Evolutionary conservation across 2,329 filamentous ascomycete species (phyloP).

Genomic region (Juglanconis oblonga): DNA sequence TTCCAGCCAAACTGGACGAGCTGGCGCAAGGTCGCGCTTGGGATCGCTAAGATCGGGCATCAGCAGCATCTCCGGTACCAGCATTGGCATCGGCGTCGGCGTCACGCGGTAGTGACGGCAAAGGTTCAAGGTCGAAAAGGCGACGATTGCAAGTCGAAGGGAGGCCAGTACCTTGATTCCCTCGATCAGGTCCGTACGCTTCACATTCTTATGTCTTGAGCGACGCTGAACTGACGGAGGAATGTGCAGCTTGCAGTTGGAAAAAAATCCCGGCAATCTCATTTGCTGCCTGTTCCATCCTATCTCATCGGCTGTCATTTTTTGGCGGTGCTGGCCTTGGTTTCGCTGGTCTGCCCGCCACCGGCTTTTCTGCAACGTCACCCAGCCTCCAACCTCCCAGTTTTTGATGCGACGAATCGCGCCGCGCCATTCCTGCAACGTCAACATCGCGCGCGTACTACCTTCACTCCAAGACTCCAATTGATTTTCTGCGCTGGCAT

Average conservation of each 20-base stretch:
- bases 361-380: conserved; percentile 15
- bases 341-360: conserved; percentile 11
- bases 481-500: conserved; percentile 7
- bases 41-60: not conserved
- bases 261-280: too few species aligned
- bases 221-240: too few species aligned
- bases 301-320: not conserved
- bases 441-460: conserved; percentile 7
- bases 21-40: conserved; percentile 3
- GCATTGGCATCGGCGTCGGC: too few species aligned
- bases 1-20: not conserved
- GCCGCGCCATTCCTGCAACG: conserved; percentile 9
- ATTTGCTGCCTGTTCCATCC: too few species aligned
- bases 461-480: conserved; percentile 2
- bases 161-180: too few species aligned
- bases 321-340: not conserved
- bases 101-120: too few species aligned
- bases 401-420: conserved; percentile 16
- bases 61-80: not conserved
- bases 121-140: too few species aligned
- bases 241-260: too few species aligned
- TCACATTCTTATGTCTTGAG: too few species aligned
- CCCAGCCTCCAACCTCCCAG: conserved; percentile 14
- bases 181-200: too few species aligned
- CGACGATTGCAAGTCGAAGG: too few species aligned